These are phyloP conservation scores for Obelidium mucronatum DNA, from an alignment of 192 early-diverging fungal genomes.

Conservation along the genomic window DNA sequence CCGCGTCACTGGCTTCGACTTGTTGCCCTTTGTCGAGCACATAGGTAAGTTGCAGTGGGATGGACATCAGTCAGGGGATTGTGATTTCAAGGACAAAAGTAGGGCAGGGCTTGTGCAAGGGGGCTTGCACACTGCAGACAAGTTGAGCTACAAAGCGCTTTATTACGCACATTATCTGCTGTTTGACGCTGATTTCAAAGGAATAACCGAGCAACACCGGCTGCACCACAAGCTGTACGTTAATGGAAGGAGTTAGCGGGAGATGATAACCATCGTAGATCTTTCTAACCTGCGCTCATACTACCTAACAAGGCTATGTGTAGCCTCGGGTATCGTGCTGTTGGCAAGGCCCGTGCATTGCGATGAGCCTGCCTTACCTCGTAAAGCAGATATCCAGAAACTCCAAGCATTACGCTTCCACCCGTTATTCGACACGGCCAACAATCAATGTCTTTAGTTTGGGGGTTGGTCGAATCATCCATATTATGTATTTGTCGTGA, in stretches of 20 bases:
- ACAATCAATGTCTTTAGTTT: conserved; percentile 26
- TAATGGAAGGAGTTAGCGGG: not conserved
- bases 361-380: conserved; percentile 2
- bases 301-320: conserved; percentile 18
- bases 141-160: too few relatives aligned
- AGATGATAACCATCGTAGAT: not conserved
- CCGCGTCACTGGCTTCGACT: not conserved
- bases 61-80: not conserved
- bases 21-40: not conserved
- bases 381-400: conserved; percentile 18
- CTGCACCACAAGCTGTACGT: conserved; percentile 6
- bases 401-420: conserved; percentile 28
- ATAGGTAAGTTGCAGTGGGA: conserved; percentile 2
- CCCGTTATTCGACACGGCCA: conserved; percentile 35
- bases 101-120: too few relatives aligned
- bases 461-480: not conserved
- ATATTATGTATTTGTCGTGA: not conserved
- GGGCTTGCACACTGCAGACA: too few relatives aligned
- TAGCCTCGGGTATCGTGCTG: conserved; percentile 18
- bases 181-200: not conserved
- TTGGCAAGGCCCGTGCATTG: not conserved
- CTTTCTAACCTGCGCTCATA: conserved; percentile 36
- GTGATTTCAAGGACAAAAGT: not conserved
- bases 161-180: too few relatives aligned
- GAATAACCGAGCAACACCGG: conserved; percentile 21